Base-by-base conservation (phyloP, 495 filamentous ascomycete species). In the Coniosporium apollinis region DNA sequence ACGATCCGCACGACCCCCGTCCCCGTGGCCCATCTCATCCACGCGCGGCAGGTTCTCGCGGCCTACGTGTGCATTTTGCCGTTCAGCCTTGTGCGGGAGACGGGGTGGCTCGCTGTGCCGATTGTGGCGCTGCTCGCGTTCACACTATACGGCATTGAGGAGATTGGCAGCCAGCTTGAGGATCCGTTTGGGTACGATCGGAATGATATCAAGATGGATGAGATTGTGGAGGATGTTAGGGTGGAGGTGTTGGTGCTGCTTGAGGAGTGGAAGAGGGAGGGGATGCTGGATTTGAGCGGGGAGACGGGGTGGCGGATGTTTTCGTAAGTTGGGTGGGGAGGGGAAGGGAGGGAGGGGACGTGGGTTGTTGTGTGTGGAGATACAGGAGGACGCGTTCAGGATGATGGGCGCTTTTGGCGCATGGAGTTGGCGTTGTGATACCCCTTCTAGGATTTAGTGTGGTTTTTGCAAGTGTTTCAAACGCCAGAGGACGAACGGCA, bases 141-240 rank as follows among this genome's bases (percentile, higher is more conserved):
- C 47, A 82, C 78, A 2, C 60, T 84, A 1, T 81, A 79, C 44
- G 73, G 76, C 1, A 81, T 81, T 19, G 76, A 81, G 34, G 76
- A 73, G 1, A 84, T 84, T 36, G 79, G 74, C 2, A 70, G 60
- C 10, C 74, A 80, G 47, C 59, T 82, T 5, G 79, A 84, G 47
- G 79, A 84, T 48, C 79, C 79, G 0, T 82, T 84, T 50, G 76
- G 79, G 5, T 69, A 72, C 42, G 77, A 80, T 42, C 67, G 68
- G 42, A 82, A 80, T 38, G 79, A 82, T 51, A 82, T 84, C 55
- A 79, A 79, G 48, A 79, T 82, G 67, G 79, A 82, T 49, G 75
- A 66, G 8, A 70, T 82, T 37, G 70, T 76, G 5, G 70, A 75
- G 30, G 79, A 84, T 48, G 58, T 69, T 24, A 60, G 71, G 36